phyloP scores from a whole-genome alignment of 1,284 basidiomycete genomes.

The Leccinum solheimii region DNA sequence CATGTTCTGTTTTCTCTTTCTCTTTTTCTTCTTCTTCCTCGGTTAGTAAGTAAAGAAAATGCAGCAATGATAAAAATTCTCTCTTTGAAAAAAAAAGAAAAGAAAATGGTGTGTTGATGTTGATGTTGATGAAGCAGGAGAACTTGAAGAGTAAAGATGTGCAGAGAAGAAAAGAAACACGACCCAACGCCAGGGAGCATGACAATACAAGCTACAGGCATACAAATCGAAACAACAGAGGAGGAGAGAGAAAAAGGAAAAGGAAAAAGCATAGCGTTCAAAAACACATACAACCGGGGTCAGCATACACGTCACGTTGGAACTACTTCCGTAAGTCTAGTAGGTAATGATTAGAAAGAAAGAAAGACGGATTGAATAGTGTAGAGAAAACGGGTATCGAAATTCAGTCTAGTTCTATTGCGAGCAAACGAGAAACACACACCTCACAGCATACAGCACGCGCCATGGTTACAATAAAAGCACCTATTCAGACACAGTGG shows the following conservation, averaged over 20 bases:
- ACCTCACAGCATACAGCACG: conserved; percentile 30
- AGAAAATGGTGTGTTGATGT: neutral
- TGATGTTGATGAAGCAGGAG: conserved; percentile 9
- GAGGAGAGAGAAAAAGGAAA: neutral
- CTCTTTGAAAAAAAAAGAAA: neutral
- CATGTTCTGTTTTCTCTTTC: conserved; percentile 10
- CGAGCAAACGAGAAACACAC: conserved; percentile 15
- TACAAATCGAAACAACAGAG: conserved; percentile 18
- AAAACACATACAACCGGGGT: conserved; percentile 17
- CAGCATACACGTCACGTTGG: conserved; percentile 28
- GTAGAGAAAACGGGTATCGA: conserved; percentile 9
- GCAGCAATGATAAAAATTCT: conserved; percentile 14
- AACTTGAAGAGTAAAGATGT: neutral
- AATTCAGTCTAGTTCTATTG: conserved; percentile 27
- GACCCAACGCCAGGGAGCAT: conserved; percentile 8
- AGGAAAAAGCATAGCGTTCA: conserved; percentile 23
- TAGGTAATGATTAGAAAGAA: conserved; percentile 4
- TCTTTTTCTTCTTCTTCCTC: conserved; percentile 9
- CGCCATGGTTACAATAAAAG: conserved; percentile 17
- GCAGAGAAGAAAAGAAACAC: conserved; percentile 9
- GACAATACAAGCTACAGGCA: conserved; percentile 32
- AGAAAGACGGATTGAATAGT: conserved; percentile 10
- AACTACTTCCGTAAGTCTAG: conserved; percentile 15
- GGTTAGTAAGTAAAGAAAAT: conserved; percentile 8
- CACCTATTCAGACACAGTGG: conserved; percentile 10